A percentile compares a stretch with the other conserved stretches of the same genome.
phyloP scores from a whole-genome alignment of 306 rosid genomes.

The Lagenaria siceraria region DNA sequence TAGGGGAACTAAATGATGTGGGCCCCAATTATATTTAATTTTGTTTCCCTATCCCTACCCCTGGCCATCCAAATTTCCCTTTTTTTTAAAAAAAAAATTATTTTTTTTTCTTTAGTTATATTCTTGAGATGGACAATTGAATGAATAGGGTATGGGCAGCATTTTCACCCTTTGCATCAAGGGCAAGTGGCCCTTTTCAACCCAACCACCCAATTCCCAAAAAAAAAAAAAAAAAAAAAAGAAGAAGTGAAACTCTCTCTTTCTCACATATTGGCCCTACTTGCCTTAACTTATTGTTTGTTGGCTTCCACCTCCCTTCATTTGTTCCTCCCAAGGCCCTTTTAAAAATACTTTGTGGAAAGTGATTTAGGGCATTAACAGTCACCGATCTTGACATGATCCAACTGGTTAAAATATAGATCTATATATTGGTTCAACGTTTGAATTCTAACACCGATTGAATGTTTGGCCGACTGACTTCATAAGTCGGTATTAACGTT shows the following conservation, averaged over 20 bases:
- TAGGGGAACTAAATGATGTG: conserved; percentile 1
- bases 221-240: background rate
- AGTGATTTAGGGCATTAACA: too few relatives aligned
- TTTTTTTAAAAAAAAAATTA: background rate
- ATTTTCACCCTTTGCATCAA: background rate
- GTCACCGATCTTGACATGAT: too few relatives aligned
- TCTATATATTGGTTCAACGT: too few relatives aligned
- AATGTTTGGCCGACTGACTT: too few relatives aligned
- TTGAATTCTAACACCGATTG: too few relatives aligned
- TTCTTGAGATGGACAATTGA: background rate
- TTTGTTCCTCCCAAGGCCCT: background rate
- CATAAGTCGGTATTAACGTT: too few relatives aligned
- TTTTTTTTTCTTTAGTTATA: background rate
- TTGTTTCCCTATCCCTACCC: background rate
- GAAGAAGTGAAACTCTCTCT: background rate
- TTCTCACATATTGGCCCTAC: background rate
- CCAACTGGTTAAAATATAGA: background rate
- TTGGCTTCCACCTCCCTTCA: background rate
- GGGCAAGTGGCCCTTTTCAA: conserved; percentile 2
- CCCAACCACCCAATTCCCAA: background rate
- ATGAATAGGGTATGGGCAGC: conserved; percentile 6
- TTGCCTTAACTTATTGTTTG: conserved; percentile 1
- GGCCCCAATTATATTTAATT: background rate
- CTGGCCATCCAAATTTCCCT: background rate
- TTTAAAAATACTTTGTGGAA: too few relatives aligned